A percentile compares a stretch with the other conserved stretches of the same genome.
These are phyloP conservation scores for Phytophthora pinifolia DNA, from an alignment of 352 stramenopile genomes.

Conservation along the genomic window DNA sequence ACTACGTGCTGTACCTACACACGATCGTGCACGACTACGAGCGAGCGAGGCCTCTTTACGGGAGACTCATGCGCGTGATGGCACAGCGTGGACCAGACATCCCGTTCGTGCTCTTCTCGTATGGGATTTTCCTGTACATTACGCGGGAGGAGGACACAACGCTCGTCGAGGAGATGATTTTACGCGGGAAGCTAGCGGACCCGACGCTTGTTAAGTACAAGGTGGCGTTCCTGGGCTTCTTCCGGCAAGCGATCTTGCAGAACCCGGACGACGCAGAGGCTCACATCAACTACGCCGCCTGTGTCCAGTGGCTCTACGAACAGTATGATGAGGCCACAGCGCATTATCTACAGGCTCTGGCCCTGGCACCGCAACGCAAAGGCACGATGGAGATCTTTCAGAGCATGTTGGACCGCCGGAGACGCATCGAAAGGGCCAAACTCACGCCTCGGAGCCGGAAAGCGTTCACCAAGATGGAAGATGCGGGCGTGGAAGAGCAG, in stretches of 20 bases:
- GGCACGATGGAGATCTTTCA: conserved; percentile 74
- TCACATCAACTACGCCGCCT: conserved; percentile 81
- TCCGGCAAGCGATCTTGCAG: conserved; percentile 69
- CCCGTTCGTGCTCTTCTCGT: conserved; percentile 80
- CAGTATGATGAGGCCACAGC: conserved; percentile 57
- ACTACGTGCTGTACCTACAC: conserved; percentile 84
- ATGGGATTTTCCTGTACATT: conserved; percentile 70
- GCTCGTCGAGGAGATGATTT: conserved; percentile 68
- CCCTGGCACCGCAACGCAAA: conserved; percentile 60
- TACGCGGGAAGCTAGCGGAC: conserved; percentile 56
- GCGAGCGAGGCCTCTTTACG: conserved; percentile 69
- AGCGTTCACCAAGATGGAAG: conserved; percentile 18
- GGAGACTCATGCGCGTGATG: conserved; percentile 74
- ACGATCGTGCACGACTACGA: conserved; percentile 80
- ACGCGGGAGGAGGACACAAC: conserved; percentile 69
- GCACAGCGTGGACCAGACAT: conserved; percentile 69
- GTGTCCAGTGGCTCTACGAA: conserved; percentile 70
- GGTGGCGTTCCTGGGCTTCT: conserved; percentile 77
- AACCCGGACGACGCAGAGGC: conserved; percentile 58
- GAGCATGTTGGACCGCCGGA: conserved; percentile 64
- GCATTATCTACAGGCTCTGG: conserved; percentile 74
- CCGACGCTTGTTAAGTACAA: conserved; percentile 69
- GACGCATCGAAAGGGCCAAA: conserved; percentile 33
- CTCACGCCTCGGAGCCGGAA: conserved; percentile 27
- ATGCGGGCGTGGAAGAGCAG: conserved; percentile 38